Evolutionary conservation across 208 protist species (phyloP).

Genomic region (Leishmania lainsoni): DNA sequence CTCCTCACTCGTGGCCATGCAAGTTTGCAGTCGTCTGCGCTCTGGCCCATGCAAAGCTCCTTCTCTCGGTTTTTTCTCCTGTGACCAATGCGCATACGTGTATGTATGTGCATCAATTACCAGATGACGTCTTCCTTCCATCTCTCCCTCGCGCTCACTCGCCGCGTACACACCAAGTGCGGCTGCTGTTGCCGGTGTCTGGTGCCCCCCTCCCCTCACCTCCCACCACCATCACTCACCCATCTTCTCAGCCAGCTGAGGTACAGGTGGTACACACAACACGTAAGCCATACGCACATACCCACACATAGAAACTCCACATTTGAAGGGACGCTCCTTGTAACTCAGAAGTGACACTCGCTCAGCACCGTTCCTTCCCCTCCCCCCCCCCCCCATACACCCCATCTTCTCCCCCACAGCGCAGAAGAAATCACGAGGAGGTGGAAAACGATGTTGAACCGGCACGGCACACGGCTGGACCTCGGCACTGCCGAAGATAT

Average conservation of each 20-base stretch:
- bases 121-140: background rate
- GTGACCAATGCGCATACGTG: background rate
- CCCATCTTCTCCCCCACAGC: background rate
- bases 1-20: background rate
- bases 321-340: background rate
- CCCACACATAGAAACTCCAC: background rate
- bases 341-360: background rate
- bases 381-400: background rate
- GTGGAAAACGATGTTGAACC: slow-evolving; percentile 51
- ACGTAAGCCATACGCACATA: background rate
- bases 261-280: background rate
- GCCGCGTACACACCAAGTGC: background rate
- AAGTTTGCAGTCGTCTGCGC: background rate
- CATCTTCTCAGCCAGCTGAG: background rate
- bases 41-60: background rate
- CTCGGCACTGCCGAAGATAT: slow-evolving; percentile 83
- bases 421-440: background rate
- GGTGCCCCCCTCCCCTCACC: background rate
- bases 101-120: background rate
- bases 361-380: background rate
- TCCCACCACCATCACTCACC: background rate
- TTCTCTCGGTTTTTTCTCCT: background rate
- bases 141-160: background rate
- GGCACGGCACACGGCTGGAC: slow-evolving; percentile 74
- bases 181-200: background rate